Evolutionary conservation across 139 green algal species (phyloP), one percentile per base, ranked within the genome.

Genomic region (Chlamydomonas incerta): DNA sequence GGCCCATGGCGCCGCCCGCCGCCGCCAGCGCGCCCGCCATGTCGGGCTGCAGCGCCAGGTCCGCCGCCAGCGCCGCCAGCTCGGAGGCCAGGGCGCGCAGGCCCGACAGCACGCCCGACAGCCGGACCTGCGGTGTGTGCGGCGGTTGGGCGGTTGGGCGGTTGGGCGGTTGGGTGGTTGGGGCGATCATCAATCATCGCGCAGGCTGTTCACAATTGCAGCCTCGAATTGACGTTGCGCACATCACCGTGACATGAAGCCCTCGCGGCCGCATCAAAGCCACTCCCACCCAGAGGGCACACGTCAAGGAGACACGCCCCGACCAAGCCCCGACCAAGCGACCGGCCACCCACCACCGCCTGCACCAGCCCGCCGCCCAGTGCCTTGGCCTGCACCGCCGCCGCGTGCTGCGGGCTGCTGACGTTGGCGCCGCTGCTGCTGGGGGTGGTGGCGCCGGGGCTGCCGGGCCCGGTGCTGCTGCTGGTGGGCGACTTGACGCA

Each of bases 21-120:
- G 26, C 80, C 33, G 11, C 47, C 80, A 85, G 80, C 65, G 67
- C 80, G 31, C 9, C 24, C 47, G 34, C 66, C 80, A 85, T 77
- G 68, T 85, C 80, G 66, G 80, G 50, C 50, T 41, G 47, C 66
- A 85, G 80, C 67, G 20, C 80, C 65, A 85, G 33, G 66, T 85
- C 80, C 0, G 6, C 37, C 47, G 24, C 50, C 50, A 77, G 50
- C 9, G 50, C 14, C 5, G 80, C 80, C 46, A 85, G 15, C 66
- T 85, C 80, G 28, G 6, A 20, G 31, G 23, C 34, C 66, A 85
- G 68, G 5, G 33, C 35, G 10, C 31, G 50, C 31, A 72, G 8
- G 10, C 18, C 66, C 0, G 29, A 21, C 47, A 75, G 50, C 67
- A 76, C 67, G 21, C 31, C 41, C 31, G 21, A 33, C 80, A 85